Conservation (phyloP, 805 yeast species). For the Metschnikowia lochheadii region DNA sequence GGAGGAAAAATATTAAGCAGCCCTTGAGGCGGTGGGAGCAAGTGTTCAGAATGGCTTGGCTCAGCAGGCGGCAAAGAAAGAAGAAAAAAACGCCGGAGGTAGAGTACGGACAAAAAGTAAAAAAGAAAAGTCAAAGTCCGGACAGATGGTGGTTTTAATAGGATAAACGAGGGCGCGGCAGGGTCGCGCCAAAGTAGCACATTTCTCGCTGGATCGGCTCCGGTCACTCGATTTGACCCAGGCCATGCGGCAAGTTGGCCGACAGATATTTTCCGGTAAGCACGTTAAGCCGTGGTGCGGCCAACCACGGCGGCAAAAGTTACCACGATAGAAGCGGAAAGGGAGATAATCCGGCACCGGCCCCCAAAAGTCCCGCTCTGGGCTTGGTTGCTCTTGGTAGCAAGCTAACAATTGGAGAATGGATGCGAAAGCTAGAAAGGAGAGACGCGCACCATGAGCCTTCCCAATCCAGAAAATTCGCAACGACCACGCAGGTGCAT, state of each 20-base stretch:
- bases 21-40: not conserved
- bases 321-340: not conserved
- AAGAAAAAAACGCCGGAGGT: not conserved
- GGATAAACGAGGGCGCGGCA: conserved; percentile 2
- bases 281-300: not conserved
- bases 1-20: not conserved
- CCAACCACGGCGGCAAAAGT: not conserved
- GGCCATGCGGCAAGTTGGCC: conserved; percentile 1
- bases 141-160: not conserved
- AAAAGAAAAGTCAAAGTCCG: not conserved
- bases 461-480: not conserved
- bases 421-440: not conserved
- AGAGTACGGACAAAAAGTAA: not conserved
- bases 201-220: not conserved
- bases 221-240: not conserved
- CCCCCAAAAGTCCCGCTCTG: not conserved
- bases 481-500: conserved; percentile 1
- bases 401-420: not conserved
- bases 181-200: conserved; percentile 1
- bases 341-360: not conserved
- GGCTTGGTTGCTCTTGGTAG: not conserved
- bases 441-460: not conserved
- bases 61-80: not conserved
- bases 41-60: not conserved
- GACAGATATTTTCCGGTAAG: not conserved